A percentile compares a stretch with the other conserved stretches of the same genome.
phyloP scores from a whole-genome alignment of 2,329 filamentous ascomycete species.

The Calonectria honghensis region DNA sequence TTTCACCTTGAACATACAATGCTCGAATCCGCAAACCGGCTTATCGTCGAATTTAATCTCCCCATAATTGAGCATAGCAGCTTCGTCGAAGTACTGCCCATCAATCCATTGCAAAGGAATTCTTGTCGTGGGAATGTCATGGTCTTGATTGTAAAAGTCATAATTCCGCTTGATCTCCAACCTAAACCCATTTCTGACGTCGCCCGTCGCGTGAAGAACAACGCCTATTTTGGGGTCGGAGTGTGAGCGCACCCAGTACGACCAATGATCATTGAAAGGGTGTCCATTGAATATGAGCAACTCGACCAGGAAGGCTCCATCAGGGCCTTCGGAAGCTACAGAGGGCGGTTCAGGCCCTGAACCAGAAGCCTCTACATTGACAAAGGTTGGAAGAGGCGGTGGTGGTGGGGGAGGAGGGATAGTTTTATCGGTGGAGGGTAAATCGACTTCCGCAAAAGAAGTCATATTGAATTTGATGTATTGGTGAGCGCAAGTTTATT shows the following conservation, averaged over 20 bases:
- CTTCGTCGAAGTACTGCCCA: not conserved
- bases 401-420: not conserved
- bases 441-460: not conserved
- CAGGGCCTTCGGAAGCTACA: not conserved
- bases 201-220: not conserved
- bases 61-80: not conserved
- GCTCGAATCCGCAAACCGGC: not conserved
- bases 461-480: not conserved
- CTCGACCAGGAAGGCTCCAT: not conserved
- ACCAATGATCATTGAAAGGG: conserved; percentile 11
- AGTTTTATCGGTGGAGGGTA: not conserved
- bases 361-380: not conserved
- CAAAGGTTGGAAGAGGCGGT: not conserved
- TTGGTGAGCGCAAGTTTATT: not conserved
- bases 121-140: not conserved
- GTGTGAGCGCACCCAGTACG: conserved; percentile 1
- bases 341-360: not conserved
- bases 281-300: not conserved
- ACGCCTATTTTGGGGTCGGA: not conserved
- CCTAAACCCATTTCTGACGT: not conserved
- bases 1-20: not conserved
- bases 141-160: conserved; percentile 7
- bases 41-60: not conserved
- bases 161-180: not conserved
- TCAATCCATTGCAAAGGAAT: not conserved